Evolutionary conservation across 2,329 filamentous ascomycete genomes (phyloP).

Genomic region (Neonectria faginata): DNA sequence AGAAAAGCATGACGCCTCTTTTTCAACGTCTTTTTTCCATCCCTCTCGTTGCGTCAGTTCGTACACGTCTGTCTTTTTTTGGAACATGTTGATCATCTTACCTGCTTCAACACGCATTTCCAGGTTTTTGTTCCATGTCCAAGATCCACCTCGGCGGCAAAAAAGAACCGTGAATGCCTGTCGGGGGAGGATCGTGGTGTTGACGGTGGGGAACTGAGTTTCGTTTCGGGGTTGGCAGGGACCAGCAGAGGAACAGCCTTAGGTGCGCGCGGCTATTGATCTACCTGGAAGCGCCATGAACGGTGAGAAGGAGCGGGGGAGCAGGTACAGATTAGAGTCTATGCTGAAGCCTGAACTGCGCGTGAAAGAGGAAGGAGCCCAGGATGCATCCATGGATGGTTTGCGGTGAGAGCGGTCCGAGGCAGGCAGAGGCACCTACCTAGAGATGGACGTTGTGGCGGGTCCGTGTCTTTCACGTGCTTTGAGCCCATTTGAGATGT

Average conservation of each 20-base stretch:
- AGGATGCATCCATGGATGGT: no score
- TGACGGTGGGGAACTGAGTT: neutral
- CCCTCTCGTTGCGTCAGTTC: neutral
- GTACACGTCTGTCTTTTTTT: neutral
- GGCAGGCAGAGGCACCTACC: neutral
- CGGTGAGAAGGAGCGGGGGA: slow-evolving; percentile 16
- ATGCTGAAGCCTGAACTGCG: slow-evolving; percentile 1
- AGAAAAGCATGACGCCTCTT: neutral
- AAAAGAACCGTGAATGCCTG: neutral
- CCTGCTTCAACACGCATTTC: neutral
- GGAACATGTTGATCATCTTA: no score
- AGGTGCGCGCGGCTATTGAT: slow-evolving; percentile 28
- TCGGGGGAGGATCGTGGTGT: neutral
- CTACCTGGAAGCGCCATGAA: slow-evolving; percentile 30
- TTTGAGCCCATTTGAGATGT: neutral
- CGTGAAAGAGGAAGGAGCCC: no score
- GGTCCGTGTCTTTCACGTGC: neutral
- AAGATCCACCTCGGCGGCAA: slow-evolving; percentile 8
- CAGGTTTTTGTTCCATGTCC: neutral
- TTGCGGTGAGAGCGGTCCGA: neutral
- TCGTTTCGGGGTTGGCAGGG: neutral
- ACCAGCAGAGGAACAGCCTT: slow-evolving; percentile 1
- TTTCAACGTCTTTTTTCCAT: neutral
- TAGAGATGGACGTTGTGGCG: no score
- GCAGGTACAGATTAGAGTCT: neutral